Conservation (phyloP, 2,329 filamentous ascomycete species). For the Fusarium chaquense region DNA sequence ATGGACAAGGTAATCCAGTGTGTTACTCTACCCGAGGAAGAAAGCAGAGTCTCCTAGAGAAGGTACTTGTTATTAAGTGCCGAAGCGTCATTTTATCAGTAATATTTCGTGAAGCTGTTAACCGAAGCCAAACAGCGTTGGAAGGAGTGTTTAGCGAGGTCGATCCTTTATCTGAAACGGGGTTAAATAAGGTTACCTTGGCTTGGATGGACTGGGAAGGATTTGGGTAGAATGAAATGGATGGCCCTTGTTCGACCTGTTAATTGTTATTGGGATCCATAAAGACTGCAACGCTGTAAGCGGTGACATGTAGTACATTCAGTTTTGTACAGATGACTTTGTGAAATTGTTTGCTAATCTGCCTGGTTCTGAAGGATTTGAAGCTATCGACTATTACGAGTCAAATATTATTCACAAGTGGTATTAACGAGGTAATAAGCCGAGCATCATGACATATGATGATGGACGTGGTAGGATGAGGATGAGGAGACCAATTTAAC, state of each 20-base stretch:
- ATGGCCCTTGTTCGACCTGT: not conserved
- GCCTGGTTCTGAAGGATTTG: constrained; percentile 8
- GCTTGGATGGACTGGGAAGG: constrained; percentile 11
- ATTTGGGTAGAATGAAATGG: not conserved
- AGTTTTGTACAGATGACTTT: not conserved
- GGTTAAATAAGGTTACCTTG: constrained; percentile 30
- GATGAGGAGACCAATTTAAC: constrained; percentile 1
- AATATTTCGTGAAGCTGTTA: constrained; percentile 17
- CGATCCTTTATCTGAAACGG: constrained; percentile 40
- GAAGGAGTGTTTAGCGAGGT: constrained; percentile 13
- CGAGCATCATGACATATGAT: constrained; percentile 3
- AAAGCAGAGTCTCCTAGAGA: no score
- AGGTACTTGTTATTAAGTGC: constrained; percentile 15
- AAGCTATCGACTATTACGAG: not conserved
- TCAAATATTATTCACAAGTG: not conserved
- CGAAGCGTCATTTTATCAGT: constrained; percentile 17
- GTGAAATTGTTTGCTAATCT: not conserved
- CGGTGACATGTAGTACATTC: not conserved
- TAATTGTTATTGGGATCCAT: constrained; percentile 3
- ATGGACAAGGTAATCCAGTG: not conserved
- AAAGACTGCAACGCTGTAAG: not conserved
- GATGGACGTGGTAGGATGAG: constrained; percentile 14
- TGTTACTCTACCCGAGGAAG: not conserved
- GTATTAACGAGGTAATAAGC: constrained; percentile 2
- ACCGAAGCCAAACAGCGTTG: constrained; percentile 9